Evolutionary conservation across 352 stramenopile genomes (phyloP).

Genomic region (Pythium monospermum): DNA sequence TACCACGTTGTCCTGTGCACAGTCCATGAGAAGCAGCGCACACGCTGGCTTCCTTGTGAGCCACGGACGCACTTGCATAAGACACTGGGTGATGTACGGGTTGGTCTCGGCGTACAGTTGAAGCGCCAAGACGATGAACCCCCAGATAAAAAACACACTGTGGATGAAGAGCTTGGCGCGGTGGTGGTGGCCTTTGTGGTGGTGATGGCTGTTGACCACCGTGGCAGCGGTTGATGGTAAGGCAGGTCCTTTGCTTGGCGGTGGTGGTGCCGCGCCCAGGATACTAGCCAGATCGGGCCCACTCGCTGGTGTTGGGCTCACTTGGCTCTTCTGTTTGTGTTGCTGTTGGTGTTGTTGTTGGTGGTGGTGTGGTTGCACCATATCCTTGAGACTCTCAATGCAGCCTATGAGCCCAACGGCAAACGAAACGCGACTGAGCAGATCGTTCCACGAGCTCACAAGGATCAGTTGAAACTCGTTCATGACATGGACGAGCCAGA

Average conservation of each 20-base stretch:
- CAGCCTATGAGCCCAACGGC: not conserved
- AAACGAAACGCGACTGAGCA: not conserved
- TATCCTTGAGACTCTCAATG: constrained; percentile 2
- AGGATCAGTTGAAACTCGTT: constrained; percentile 7
- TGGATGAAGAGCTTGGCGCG: not conserved
- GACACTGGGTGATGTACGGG: not conserved
- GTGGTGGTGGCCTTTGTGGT: no score
- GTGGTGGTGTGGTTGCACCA: not conserved
- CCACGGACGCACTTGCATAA: constrained; percentile 1
- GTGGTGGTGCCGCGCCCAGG: not conserved
- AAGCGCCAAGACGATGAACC: not conserved
- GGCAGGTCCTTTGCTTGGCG: not conserved
- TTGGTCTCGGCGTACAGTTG: not conserved
- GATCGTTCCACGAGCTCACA: constrained; percentile 3
- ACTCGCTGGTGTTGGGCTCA: no score
- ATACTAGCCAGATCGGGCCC: not conserved
- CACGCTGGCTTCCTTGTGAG: not conserved
- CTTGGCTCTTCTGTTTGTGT: not conserved
- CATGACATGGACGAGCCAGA: constrained; percentile 2
- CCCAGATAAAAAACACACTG: not conserved
- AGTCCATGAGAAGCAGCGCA: not conserved
- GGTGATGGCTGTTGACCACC: no score
- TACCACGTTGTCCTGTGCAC: not conserved
- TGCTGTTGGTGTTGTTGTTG: not conserved
- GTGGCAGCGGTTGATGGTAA: no score